Evolutionary conservation across 1,284 basidiomycete species (phyloP).

Genomic region (Ganoderma multipileum): DNA sequence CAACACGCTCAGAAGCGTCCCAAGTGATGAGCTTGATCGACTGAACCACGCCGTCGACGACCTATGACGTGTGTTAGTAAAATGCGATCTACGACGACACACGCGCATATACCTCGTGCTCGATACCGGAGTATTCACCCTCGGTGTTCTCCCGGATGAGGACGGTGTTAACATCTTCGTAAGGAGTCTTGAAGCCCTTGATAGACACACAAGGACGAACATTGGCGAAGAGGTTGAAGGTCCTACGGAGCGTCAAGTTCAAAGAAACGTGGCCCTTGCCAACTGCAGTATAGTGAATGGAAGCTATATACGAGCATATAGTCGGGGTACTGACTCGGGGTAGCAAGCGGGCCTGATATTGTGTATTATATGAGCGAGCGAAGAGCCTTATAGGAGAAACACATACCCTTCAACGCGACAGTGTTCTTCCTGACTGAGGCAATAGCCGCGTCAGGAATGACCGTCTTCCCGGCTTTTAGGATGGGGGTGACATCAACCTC

Average conservation of each 20-base stretch:
- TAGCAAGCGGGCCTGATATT: conserved; percentile 83
- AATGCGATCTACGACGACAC: background rate
- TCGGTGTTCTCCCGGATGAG: conserved; percentile 99
- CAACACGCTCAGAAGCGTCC: conserved; percentile 98
- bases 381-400: conserved; percentile 23
- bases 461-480: conserved; percentile 94
- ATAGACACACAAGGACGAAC: conserved; percentile 97
- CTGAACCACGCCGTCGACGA: conserved; percentile 98
- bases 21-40: conserved; percentile 99
- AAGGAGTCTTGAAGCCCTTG: conserved; percentile 97
- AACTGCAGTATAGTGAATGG: conserved; percentile 56
- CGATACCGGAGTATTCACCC: conserved; percentile 99
- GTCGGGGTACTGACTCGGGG: conserved; percentile 82
- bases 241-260: conserved; percentile 95
- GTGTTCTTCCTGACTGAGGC: conserved; percentile 96
- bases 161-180: conserved; percentile 98
- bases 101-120: conserved; percentile 79
- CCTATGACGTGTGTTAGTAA: conserved; percentile 46
- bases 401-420: conserved; percentile 92
- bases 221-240: conserved; percentile 98
- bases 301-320: conserved; percentile 29
- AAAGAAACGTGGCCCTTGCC: conserved; percentile 99
- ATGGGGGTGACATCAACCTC: conserved; percentile 97
- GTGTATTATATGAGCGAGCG: background rate
- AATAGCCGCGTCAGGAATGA: conserved; percentile 94